phyloP scores from a whole-genome alignment of 1,139 yeast species.

The Hyphopichia pseudoburtonii region DNA sequence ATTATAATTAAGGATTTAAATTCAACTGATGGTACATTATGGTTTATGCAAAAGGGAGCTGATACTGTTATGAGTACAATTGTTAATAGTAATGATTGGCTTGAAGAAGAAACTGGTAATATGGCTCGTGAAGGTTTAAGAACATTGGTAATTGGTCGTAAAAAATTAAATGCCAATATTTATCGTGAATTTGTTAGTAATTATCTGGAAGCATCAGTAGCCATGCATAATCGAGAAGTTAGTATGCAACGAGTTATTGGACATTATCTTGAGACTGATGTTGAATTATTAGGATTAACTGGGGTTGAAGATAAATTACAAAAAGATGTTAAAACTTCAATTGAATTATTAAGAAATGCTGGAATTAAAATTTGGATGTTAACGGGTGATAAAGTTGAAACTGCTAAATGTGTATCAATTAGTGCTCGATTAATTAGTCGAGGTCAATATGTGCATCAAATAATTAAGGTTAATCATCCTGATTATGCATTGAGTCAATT shows the following conservation, averaged over 20 bases:
- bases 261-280: constrained; percentile 73
- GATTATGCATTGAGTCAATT: constrained; percentile 71
- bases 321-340: constrained; percentile 84
- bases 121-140: constrained; percentile 98
- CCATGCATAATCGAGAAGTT: constrained; percentile 78
- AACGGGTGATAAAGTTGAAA: constrained; percentile 98
- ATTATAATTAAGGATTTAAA: constrained; percentile 66
- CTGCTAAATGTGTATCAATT: constrained; percentile 95
- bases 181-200: constrained; percentile 64
- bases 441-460: constrained; percentile 89
- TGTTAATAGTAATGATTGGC: constrained; percentile 88
- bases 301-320: constrained; percentile 98
- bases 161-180: constrained; percentile 53
- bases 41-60: constrained; percentile 94
- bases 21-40: constrained; percentile 54
- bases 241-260: constrained; percentile 68
- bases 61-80: constrained; percentile 91
- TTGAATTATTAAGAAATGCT: constrained; percentile 90
- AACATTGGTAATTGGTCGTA: constrained; percentile 88
- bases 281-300: constrained; percentile 87
- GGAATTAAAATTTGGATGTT: constrained; percentile 99
- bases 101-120: constrained; percentile 94
- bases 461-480: constrained; percentile 61
- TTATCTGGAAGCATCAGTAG: constrained; percentile 70
- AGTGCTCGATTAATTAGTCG: constrained; percentile 89